A percentile compares a stretch with the other conserved stretches of the same genome.
Evolutionary conservation across 129 eudicot species (phyloP).

Genomic region (carrot (Daucus carota)): DNA sequence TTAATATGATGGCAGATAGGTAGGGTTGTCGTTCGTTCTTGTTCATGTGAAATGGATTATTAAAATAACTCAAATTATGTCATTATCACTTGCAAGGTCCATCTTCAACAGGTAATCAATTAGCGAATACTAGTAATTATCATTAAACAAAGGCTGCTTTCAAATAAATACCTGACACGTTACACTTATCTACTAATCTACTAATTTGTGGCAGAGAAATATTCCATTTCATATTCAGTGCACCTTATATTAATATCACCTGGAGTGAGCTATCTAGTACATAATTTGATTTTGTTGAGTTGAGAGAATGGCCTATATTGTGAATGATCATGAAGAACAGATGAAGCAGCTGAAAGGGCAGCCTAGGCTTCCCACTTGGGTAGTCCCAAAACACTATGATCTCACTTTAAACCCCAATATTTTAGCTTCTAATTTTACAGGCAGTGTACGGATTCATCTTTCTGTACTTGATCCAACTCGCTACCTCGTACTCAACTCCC

Average conservation of each 20-base stretch:
- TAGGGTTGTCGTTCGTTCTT: too few relatives aligned
- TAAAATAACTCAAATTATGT: not conserved
- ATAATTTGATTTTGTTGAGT: not conserved
- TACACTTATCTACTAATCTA: not conserved
- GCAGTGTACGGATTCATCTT: slow-evolving; percentile 20
- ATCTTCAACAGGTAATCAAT: not conserved
- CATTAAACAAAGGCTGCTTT: not conserved
- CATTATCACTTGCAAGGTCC: not conserved
- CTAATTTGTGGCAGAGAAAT: not conserved
- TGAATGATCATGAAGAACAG: slow-evolving; percentile 14
- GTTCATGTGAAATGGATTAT: too few relatives aligned
- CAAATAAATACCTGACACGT: not conserved
- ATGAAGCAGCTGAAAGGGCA: slow-evolving; percentile 36
- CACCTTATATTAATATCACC: not conserved
- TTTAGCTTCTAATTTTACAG: slow-evolving; percentile 29
- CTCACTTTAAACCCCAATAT: slow-evolving; percentile 36
- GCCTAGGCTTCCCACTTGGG: slow-evolving; percentile 42
- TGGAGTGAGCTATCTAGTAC: not conserved
- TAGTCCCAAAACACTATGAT: slow-evolving; percentile 34
- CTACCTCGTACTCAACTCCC: slow-evolving; percentile 33
- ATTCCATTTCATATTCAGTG: not conserved
- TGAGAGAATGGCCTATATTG: not conserved
- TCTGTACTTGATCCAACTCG: slow-evolving; percentile 29
- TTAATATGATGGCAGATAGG: too few relatives aligned
- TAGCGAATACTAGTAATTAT: too few relatives aligned